phyloP scores from a whole-genome alignment of 1,284 basidiomycete species.

The Ustilago hordei region DNA sequence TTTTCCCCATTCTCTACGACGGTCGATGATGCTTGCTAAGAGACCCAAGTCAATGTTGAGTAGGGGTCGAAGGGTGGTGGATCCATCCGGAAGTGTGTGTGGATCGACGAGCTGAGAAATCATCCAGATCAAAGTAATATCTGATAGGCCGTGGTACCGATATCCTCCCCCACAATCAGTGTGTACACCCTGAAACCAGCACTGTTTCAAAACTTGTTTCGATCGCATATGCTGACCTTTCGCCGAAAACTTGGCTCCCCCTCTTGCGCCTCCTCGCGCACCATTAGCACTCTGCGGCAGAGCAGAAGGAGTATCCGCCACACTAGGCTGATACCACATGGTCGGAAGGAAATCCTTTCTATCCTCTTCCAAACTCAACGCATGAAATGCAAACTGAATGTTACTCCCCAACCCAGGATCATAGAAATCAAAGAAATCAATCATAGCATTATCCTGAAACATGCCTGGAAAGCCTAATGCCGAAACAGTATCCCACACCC shows the following conservation, averaged over 20 bases:
- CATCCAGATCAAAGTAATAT: constrained; percentile 66
- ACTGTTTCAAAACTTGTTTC: constrained; percentile 62
- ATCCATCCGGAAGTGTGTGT: constrained; percentile 30
- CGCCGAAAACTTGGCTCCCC: background rate
- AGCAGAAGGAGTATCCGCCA: background rate
- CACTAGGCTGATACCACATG: constrained; percentile 51
- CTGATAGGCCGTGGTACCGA: constrained; percentile 60
- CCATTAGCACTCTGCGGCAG: background rate
- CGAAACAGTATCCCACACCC: constrained; percentile 58
- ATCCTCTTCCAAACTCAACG: constrained; percentile 62
- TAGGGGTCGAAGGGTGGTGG: constrained; percentile 33
- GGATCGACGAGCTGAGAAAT: constrained; percentile 54
- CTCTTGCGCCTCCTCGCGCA: background rate
- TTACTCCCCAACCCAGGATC: constrained; percentile 62
- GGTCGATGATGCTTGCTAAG: constrained; percentile 43
- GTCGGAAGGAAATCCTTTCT: constrained; percentile 63
- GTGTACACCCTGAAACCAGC: constrained; percentile 66
- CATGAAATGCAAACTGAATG: constrained; percentile 64
- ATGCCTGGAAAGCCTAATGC: constrained; percentile 51
- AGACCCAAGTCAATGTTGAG: constrained; percentile 48
- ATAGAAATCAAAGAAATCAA: constrained; percentile 60
- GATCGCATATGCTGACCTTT: constrained; percentile 27
- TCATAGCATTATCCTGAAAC: constrained; percentile 46
- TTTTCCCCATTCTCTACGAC: constrained; percentile 42
- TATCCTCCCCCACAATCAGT: constrained; percentile 64